Conservation (phyloP, 2,329 filamentous ascomycete genomes). For the Talaromyces sp. region DNA sequence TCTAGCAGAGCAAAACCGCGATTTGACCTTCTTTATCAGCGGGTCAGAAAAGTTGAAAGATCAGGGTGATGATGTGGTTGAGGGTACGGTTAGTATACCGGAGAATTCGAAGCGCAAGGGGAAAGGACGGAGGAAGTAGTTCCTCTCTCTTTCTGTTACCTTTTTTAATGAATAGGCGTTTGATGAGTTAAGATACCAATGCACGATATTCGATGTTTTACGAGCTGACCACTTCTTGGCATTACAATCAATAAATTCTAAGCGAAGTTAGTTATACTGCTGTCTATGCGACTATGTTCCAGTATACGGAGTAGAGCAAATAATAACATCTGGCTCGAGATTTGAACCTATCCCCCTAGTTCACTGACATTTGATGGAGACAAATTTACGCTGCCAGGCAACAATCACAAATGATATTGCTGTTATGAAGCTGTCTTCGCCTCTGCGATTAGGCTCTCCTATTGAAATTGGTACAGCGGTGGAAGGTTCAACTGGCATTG, state of each 20-base stretch:
- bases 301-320: no score
- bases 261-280: neutral
- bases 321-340: no score
- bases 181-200: neutral
- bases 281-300: neutral
- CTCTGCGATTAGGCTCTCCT: no score
- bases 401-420: no score
- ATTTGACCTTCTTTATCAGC: slow-evolving; percentile 81
- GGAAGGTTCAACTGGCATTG: no score
- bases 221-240: neutral
- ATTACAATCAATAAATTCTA: neutral
- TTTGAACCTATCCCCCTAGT: no score
- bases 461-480: no score
- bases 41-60: slow-evolving; percentile 73
- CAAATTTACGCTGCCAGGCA: no score
- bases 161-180: neutral
- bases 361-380: no score
- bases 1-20: slow-evolving; percentile 78
- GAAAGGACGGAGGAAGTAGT: slow-evolving; percentile 29
- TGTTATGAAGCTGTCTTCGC: no score
- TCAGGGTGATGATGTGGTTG: slow-evolving; percentile 67
- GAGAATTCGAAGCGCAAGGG: slow-evolving; percentile 48
- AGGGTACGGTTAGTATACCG: slow-evolving; percentile 64
- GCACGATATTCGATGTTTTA: neutral
- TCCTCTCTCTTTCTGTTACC: neutral